These are phyloP conservation scores for Calcarisporium arbuscula DNA, from an alignment of 2,329 filamentous ascomycete genomes.

Conservation along the genomic window DNA sequence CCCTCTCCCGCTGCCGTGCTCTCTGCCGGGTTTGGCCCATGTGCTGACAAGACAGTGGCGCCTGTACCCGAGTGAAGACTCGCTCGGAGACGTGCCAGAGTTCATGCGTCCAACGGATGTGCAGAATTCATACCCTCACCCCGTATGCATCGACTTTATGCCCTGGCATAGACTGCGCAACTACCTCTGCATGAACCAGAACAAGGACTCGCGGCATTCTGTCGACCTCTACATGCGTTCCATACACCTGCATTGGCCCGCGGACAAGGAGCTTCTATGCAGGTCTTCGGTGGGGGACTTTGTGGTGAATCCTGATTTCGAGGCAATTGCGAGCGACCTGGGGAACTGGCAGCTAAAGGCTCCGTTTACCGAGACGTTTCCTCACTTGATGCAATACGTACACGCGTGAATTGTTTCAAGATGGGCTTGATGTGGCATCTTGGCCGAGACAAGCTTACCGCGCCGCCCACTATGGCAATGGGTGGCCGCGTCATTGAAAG, in stretches of 20 bases:
- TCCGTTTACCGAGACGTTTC: constrained; percentile 17
- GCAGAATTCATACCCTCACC: constrained; percentile 16
- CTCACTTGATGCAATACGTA: constrained; percentile 10
- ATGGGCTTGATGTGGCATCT: too few relatives aligned
- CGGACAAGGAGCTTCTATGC: constrained; percentile 11
- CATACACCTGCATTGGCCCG: constrained; percentile 15
- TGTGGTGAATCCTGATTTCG: constrained; percentile 16
- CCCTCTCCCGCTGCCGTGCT: background rate
- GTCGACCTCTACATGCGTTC: constrained; percentile 17
- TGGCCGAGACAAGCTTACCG: too few relatives aligned
- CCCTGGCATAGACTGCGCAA: constrained; percentile 18
- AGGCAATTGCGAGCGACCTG: constrained; percentile 15
- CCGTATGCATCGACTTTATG: constrained; percentile 18
- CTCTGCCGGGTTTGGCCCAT: constrained; percentile 1
- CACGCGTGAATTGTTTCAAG: too few relatives aligned
- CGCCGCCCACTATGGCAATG: too few relatives aligned
- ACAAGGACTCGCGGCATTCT: constrained; percentile 14
- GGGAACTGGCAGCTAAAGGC: constrained; percentile 16
- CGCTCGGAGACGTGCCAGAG: constrained; percentile 13
- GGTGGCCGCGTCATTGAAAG: too few relatives aligned
- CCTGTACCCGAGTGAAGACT: constrained; percentile 16
- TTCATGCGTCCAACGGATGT: constrained; percentile 16
- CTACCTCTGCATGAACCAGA: constrained; percentile 14
- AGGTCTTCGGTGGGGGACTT: constrained; percentile 10
- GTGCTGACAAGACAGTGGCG: constrained; percentile 19